A percentile compares a stretch with the other conserved stretches of the same genome.
Evolutionary conservation across 768 basidiomycete genomes (phyloP).

Genomic region (Leccinum variicolor): DNA sequence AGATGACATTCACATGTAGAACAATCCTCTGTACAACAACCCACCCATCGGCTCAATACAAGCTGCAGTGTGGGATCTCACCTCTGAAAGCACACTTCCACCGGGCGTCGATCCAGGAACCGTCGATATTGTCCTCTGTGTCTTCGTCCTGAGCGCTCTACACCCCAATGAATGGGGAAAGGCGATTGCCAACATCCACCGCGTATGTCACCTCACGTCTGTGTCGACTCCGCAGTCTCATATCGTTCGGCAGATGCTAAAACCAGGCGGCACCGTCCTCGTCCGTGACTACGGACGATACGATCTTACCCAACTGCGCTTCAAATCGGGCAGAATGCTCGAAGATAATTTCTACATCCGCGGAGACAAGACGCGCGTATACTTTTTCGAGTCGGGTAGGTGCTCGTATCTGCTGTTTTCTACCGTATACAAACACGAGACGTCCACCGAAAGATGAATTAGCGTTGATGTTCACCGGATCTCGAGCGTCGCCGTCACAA

Average conservation of each 20-base stretch:
- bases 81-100: conserved; percentile 60
- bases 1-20: conserved; percentile 37
- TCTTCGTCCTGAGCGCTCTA: conserved; percentile 91
- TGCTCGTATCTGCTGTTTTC: neutral
- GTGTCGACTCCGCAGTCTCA: neutral
- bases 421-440: neutral
- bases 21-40: conserved; percentile 63
- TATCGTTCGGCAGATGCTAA: conserved; percentile 66
- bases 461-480: conserved; percentile 74
- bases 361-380: conserved; percentile 96
- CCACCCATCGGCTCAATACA: conserved; percentile 69
- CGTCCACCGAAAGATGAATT: conserved; percentile 59
- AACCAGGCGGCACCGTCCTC: conserved; percentile 80
- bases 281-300: conserved; percentile 94
- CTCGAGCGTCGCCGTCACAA: conserved; percentile 35
- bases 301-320: conserved; percentile 92
- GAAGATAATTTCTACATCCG: conserved; percentile 95
- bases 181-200: conserved; percentile 78
- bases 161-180: conserved; percentile 90
- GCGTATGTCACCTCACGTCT: conserved; percentile 40
- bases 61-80: conserved; percentile 90
- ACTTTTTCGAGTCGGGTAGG: conserved; percentile 89
- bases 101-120: conserved; percentile 57
- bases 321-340: conserved; percentile 82
- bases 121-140: conserved; percentile 88